A percentile compares a stretch with the other conserved stretches of the same genome.
These are phyloP conservation scores for Malus hybrid DNA, from an alignment of 331 rosid genomes.

Conservation along the genomic window DNA sequence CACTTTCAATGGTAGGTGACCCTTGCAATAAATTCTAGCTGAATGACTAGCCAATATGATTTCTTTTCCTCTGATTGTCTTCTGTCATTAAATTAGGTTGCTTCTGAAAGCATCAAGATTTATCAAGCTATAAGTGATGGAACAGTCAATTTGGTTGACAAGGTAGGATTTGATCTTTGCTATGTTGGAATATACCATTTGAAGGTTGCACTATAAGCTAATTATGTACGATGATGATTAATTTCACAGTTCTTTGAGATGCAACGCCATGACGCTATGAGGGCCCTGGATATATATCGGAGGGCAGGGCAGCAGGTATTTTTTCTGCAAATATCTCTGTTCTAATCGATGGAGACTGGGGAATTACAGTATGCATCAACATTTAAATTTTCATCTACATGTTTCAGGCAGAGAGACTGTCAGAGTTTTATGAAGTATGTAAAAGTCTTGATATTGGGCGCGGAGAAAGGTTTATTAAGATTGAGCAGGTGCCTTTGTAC, in stretches of 20 bases:
- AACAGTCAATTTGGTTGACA: slow-evolving; percentile 91
- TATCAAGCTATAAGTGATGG: slow-evolving; percentile 98
- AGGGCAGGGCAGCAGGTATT: slow-evolving; percentile 95
- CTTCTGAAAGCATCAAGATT: slow-evolving; percentile 80
- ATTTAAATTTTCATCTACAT: slow-evolving; percentile 3
- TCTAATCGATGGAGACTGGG: not conserved
- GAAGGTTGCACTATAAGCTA: slow-evolving; percentile 18
- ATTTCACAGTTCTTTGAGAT: slow-evolving; percentile 90
- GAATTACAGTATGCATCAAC: not conserved
- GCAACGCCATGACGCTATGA: slow-evolving; percentile 81
- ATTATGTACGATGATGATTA: slow-evolving; percentile 13
- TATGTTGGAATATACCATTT: slow-evolving; percentile 4
- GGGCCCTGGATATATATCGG: slow-evolving; percentile 82
- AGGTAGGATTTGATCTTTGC: slow-evolving; percentile 47
- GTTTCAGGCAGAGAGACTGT: slow-evolving; percentile 84
- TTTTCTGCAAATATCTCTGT: not conserved
- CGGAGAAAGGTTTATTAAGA: slow-evolving; percentile 81
- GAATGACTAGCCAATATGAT: not conserved
- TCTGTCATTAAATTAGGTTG: slow-evolving; percentile 56
- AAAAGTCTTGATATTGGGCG: slow-evolving; percentile 85
- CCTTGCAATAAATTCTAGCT: slow-evolving; percentile 10
- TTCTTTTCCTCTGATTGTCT: slow-evolving; percentile 19
- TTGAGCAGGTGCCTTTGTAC: slow-evolving; percentile 72
- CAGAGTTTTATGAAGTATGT: slow-evolving; percentile 93
- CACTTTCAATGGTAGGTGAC: slow-evolving; percentile 75